A percentile compares a stretch with the other conserved stretches of the same genome.
Evolutionary conservation across 305 asterid species (phyloP).

Genomic region (Solanum chacoense): DNA sequence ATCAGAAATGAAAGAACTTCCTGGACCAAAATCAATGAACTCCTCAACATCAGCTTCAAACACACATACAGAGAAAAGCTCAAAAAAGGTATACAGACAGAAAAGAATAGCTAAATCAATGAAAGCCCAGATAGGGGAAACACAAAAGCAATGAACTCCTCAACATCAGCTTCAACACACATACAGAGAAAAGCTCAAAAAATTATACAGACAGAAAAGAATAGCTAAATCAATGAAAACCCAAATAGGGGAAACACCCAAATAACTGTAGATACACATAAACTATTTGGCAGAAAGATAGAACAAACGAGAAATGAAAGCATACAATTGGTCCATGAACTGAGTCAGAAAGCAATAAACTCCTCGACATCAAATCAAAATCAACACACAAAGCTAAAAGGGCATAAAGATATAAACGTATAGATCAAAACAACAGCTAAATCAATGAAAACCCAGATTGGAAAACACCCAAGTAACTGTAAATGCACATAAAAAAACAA

Average conservation of each 20-base stretch:
- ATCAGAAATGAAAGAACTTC: slow-evolving; percentile 1
- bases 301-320: neutral
- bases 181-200: neutral
- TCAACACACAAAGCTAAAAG: neutral
- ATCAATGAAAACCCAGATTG: neutral
- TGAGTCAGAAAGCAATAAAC: slow-evolving; percentile 59
- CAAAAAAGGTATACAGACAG: neutral
- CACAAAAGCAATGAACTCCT: slow-evolving; percentile 44
- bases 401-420: neutral
- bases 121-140: neutral
- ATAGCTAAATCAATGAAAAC: neutral
- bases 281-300: neutral
- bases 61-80: neutral
- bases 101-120: neutral
- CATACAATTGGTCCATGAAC: slow-evolving; percentile 62
- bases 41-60: slow-evolving; percentile 49
- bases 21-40: slow-evolving; percentile 53
- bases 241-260: neutral
- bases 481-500: neutral
- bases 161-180: slow-evolving; percentile 38
- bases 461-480: neutral
- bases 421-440: neutral
- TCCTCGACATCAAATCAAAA: slow-evolving; percentile 38
- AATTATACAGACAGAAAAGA: neutral
- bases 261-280: neutral